Evolutionary conservation across 208 protist genomes (phyloP), one percentile per base, ranked within the genome.

Genomic region (Crithidia expoeki): DNA sequence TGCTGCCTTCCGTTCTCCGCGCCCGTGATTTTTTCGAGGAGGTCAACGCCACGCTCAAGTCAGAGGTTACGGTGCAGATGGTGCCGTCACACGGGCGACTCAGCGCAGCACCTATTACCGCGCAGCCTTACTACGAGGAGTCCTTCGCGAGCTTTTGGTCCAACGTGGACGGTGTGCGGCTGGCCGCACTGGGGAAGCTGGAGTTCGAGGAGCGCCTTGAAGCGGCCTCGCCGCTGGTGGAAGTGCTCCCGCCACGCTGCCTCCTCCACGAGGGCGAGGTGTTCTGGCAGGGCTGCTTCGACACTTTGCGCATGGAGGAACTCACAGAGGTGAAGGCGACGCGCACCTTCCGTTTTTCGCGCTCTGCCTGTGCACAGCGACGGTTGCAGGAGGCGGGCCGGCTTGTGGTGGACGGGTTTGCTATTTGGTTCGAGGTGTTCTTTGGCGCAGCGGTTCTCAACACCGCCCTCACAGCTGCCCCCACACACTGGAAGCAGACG

Each of bases 1-100:
- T 99, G 98, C 75, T 99, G 4, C 85, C 92, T 21, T 97, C 93
- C 2, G 98, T 99, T 0, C 56, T 99, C 1, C 89, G 85, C 42
- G 97, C 98, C 0, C 84, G 98, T 40, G 94, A 99, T 53, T 92
- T 93, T 68, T 93, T 93, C 72, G 21, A 21, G 11, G 68, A 74
- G 9, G 85, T 94, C 17, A 94, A 94, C 58, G 55, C 25, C 4
- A 30, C 60, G 0, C 64, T 93, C 14, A 69, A 69, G 21, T 44
- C 66, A 6, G 21, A 25, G 6, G 30, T 63, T 1, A 7, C 42
- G n/a, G 57, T 88, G 25, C 61, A 73, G 23, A 79, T 96, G 77
- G 53, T 96, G 5, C 92, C 92, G 19, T 86, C 81, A 4, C 32
- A 67, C 14, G 89, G 86, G 25, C 42, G 34, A 14, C 76, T 96